Evolutionary conservation across 2,329 filamentous ascomycete genomes (phyloP).

Genomic region (Septoria petroselini): DNA sequence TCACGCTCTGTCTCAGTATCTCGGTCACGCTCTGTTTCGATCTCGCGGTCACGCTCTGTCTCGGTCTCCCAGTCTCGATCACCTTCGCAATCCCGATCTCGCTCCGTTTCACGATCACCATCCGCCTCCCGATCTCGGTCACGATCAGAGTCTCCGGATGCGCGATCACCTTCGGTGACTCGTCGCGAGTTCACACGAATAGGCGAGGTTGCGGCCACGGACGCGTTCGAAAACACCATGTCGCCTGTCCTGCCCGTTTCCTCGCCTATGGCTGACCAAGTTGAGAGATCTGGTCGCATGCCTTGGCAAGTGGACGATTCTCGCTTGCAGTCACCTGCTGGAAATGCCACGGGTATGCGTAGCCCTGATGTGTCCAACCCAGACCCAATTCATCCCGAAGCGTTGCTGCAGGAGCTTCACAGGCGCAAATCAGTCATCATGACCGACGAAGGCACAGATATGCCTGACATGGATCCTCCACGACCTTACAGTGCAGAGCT

Average conservation of each 20-base stretch:
- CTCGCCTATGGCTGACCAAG: slow-evolving; percentile 1
- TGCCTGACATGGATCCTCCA: slow-evolving; percentile 9
- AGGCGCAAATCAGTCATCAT: neutral
- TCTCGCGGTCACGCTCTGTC: too few relatives aligned
- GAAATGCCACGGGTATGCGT: slow-evolving; percentile 12
- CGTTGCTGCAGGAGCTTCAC: slow-evolving; percentile 7
- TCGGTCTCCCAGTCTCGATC: slow-evolving; percentile 9
- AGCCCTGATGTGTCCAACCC: slow-evolving; percentile 8
- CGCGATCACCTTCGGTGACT: slow-evolving; percentile 9
- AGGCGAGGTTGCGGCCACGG: slow-evolving; percentile 5
- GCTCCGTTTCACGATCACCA: neutral
- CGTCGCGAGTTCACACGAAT: slow-evolving; percentile 7
- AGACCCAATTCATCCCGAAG: slow-evolving; percentile 5
- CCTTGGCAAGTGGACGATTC: slow-evolving; percentile 2
- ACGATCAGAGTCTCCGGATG: neutral
- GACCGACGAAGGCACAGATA: slow-evolving; percentile 8
- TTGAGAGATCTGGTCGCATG: slow-evolving; percentile 2
- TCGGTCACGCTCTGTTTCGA: slow-evolving; percentile 6
- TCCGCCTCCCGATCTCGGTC: neutral
- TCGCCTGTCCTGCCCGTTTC: slow-evolving; percentile 4
- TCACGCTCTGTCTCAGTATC: neutral
- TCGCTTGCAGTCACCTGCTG: slow-evolving; percentile 5
- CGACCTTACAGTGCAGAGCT: slow-evolving; percentile 11
- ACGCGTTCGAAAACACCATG: slow-evolving; percentile 8
- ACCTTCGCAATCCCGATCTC: too few relatives aligned